phyloP scores from a whole-genome alignment of 1,284 basidiomycete species.

The Xerocomus amazonicus region DNA sequence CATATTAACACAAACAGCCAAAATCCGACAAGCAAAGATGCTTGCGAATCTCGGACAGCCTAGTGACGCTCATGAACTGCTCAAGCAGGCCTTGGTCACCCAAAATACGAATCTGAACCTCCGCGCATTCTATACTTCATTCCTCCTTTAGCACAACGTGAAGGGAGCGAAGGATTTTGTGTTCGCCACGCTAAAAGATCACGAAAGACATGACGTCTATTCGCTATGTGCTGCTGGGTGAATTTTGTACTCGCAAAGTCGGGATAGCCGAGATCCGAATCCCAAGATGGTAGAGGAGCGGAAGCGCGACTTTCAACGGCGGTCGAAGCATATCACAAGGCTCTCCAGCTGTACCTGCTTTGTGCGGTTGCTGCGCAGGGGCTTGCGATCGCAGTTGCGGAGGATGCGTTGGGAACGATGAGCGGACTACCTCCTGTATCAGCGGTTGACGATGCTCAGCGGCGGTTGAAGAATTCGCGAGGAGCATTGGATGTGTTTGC shows the following conservation, averaged over 20 bases:
- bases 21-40: conserved; percentile 84
- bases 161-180: conserved; percentile 76
- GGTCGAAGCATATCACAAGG: conserved; percentile 90
- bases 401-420: conserved; percentile 75
- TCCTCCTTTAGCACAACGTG: conserved; percentile 74
- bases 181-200: too few species aligned
- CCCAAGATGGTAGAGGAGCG: conserved; percentile 68
- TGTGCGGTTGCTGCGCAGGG: conserved; percentile 93
- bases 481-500: conserved; percentile 85
- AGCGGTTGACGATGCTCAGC: too few species aligned
- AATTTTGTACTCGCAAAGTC: conserved; percentile 79
- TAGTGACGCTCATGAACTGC: conserved; percentile 78
- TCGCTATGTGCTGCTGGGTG: conserved; percentile 85
- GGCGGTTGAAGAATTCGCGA: conserved; percentile 65
- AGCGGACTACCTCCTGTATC: conserved; percentile 48
- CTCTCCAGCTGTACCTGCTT: conserved; percentile 72
- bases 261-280: conserved; percentile 66
- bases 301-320: conserved; percentile 74
- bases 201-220: too few species aligned
- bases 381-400: conserved; percentile 86
- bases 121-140: conserved; percentile 84
- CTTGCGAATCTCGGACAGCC: conserved; percentile 62
- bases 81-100: conserved; percentile 82
- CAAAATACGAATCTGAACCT: conserved; percentile 73
- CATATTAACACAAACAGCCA: conserved; percentile 53